Percentiles rank a stretch among this genome's conserved stretches.
These are phyloP conservation scores for Arthrobotrys sinensis DNA, from an alignment of 2,329 filamentous ascomycete genomes.

Conservation along the genomic window DNA sequence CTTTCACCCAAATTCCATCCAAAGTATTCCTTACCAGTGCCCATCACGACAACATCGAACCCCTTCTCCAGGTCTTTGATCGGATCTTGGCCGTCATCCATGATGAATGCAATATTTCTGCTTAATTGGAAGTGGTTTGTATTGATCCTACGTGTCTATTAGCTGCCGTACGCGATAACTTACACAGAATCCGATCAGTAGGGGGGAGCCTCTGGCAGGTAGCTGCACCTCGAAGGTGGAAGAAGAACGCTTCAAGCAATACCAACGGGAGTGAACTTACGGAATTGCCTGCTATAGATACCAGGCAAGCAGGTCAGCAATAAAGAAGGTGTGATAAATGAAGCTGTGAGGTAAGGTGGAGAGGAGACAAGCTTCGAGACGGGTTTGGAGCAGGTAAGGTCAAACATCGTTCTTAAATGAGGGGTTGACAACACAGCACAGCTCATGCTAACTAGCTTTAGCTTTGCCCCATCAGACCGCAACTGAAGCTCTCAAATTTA, in stretches of 20 bases:
- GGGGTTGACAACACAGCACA: conserved; percentile 45
- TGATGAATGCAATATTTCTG: conserved; percentile 9
- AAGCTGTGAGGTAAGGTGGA: conserved; percentile 23
- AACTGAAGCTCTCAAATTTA: no score
- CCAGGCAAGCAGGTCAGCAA: background rate
- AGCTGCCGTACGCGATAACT: conserved; percentile 7
- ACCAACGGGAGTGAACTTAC: background rate
- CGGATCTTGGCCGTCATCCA: conserved; percentile 46
- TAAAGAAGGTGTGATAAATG: conserved; percentile 3
- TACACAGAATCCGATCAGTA: no score
- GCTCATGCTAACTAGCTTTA: no score
- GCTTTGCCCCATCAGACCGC: no score
- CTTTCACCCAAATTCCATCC: background rate
- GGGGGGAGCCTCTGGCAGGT: background rate
- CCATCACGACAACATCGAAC: conserved; percentile 98
- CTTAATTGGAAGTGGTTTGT: background rate
- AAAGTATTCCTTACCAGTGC: conserved; percentile 81
- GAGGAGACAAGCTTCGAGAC: conserved; percentile 13
- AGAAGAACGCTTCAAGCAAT: background rate
- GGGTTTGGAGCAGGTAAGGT: background rate
- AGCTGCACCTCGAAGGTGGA: no score
- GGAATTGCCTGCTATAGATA: background rate
- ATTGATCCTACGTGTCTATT: conserved; percentile 3
- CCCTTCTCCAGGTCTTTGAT: conserved; percentile 81
- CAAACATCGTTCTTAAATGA: conserved; percentile 43